Evolutionary conservation across 1,284 basidiomycete genomes (phyloP), one percentile per base, ranked within the genome.

Genomic region (Cutaneotrichosporon sp.): DNA sequence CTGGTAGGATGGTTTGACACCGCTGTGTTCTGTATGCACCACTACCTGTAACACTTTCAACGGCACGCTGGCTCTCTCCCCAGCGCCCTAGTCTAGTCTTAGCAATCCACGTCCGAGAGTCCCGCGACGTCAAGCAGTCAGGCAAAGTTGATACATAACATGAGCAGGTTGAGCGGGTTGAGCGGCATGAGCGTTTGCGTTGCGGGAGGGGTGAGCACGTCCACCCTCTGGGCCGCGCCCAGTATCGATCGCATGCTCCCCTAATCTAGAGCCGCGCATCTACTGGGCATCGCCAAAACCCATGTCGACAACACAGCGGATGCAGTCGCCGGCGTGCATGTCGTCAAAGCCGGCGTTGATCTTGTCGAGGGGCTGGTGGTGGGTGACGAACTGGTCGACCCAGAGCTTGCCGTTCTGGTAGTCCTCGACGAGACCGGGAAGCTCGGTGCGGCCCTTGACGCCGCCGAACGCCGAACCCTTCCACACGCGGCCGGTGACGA

Each of bases 391-490:
- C 76, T 95, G 89, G 75, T 95, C 91, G 54, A 95, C 87, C 83
- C 73, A 76, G 56, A 80, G 75, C 29, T 67, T 79, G 51, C 77
- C 76, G 45, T 70, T 66, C 50, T 79, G 66, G 72, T 79, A 80
- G 68, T 80, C 79, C 75, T 92, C 87, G 18, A 95, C 91, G 50
- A 95, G 87, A 20, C 90, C 90, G 46, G 92, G 92, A 50, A 95
- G 83, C 81, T 98, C 95, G 42, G 94, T 93, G 62, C 95, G 87
- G 47, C 95, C 97, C 83, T 98, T 99, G 69, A 99, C 95, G 66
- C 97, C 97, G 68, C 97, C 97, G 72, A 99, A 99, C 0, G 97
- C 97, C 47, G 86, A 85, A 50, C 97, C 97, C 74, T 94, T 89
- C 95, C 97, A 98, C 60, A 88, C 89, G 65, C 97, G 88, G 61